Evolutionary conservation across 148 eudicot genomes (phyloP).

Genomic region (Amaranthus cruentus): DNA sequence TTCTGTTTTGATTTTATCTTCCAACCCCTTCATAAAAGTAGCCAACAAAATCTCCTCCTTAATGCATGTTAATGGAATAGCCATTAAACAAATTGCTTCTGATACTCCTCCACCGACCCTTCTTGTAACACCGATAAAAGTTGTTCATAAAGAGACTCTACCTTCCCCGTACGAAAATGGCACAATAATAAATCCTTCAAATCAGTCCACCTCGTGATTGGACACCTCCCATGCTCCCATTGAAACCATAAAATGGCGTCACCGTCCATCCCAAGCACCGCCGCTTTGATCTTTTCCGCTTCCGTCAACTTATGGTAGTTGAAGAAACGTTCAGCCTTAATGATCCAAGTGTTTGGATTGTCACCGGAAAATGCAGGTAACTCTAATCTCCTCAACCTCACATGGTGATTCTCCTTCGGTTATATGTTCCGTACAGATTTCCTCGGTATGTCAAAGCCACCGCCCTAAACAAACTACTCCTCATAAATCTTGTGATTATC

Average conservation of each 20-base stretch:
- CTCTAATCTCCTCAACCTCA: no score
- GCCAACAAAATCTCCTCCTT: neutral
- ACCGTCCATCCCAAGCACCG: neutral
- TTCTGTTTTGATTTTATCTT: neutral
- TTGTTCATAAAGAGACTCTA: neutral
- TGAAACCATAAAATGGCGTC: neutral
- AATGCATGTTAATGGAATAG: neutral
- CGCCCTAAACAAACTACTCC: no score
- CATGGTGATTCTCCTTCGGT: no score
- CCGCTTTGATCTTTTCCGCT: neutral
- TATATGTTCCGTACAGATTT: no score
- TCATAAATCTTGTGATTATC: no score
- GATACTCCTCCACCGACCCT: neutral
- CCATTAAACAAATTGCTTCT: neutral
- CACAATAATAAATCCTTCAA: neutral
- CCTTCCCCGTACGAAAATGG: neutral
- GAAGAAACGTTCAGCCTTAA: neutral
- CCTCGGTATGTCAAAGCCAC: no score
- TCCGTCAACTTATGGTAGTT: neutral
- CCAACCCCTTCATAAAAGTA: neutral
- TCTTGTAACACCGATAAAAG: neutral
- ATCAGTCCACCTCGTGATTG: neutral
- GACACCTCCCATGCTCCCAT: neutral
- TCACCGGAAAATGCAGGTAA: neutral
- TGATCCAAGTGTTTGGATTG: neutral